A percentile compares a stretch with the other conserved stretches of the same genome.
Conservation (phyloP, 345 rosid genomes). For the Stellera chamaejasme region DNA sequence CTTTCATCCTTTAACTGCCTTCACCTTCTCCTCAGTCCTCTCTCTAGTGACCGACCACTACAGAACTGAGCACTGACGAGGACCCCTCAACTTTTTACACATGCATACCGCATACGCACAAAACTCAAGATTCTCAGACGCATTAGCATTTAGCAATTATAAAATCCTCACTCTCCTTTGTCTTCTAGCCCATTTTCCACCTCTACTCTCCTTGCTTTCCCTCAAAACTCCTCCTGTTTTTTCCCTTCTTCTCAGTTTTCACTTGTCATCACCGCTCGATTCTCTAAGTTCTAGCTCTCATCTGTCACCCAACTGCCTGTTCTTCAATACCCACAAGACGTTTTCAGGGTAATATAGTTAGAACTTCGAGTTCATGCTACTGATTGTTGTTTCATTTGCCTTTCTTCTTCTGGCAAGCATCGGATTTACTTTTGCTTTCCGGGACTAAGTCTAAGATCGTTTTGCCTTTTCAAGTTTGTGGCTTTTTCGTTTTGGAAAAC, state of each 20-base stretch:
- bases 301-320: conserved; percentile 1
- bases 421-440: too few species aligned
- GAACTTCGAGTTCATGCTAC: too few species aligned
- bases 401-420: too few species aligned
- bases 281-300: neutral
- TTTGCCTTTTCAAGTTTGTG: too few species aligned
- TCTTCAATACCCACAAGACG: neutral
- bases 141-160: conserved; percentile 1
- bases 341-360: conserved; percentile 3
- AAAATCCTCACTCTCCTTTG: conserved; percentile 4
- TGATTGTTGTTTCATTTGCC: neutral
- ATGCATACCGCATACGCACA: conserved; percentile 13
- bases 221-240: neutral
- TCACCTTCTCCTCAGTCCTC: too few species aligned
- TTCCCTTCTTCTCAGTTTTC: too few species aligned
- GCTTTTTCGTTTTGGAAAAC: too few species aligned
- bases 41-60: neutral
- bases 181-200: neutral
- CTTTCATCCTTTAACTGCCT: too few species aligned
- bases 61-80: neutral
- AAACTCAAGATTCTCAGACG: conserved; percentile 13
- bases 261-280: neutral
- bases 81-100: conserved; percentile 3
- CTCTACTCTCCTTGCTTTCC: too few species aligned
- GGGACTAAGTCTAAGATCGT: too few species aligned